These are phyloP conservation scores for Tuber borchii DNA, from an alignment of 495 filamentous ascomycete species.

Conservation along the genomic window DNA sequence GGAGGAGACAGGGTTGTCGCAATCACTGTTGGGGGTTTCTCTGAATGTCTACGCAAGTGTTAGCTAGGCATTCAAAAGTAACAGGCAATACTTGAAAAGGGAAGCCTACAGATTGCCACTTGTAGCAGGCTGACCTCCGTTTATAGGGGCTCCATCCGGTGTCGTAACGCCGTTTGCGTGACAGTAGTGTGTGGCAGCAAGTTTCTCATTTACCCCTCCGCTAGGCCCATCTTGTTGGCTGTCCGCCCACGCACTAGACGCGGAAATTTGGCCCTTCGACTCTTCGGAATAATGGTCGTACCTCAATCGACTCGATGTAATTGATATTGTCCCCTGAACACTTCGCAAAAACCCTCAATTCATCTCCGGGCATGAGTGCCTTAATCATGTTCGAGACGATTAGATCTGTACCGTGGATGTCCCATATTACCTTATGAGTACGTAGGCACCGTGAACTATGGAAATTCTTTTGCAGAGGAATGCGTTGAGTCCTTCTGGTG, in stretches of 20 bases:
- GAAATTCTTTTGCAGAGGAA: background rate
- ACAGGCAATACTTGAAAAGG: background rate
- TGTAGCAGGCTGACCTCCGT: too few relatives aligned
- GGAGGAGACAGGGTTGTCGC: background rate
- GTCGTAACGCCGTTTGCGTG: background rate
- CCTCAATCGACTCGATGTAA: conserved; percentile 6
- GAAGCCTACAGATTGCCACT: background rate
- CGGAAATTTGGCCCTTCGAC: background rate
- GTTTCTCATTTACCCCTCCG: background rate
- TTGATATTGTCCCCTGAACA: background rate
- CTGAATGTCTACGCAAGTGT: background rate
- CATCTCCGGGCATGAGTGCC: conserved; percentile 5
- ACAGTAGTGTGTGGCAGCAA: background rate
- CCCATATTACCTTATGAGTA: conserved; percentile 9
- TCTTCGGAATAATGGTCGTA: background rate
- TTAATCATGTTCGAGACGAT: conserved; percentile 1
- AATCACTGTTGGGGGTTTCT: background rate
- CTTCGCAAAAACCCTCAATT: conserved; percentile 10
- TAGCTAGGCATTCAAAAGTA: background rate
- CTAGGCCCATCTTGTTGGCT: background rate
- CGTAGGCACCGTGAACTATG: background rate
- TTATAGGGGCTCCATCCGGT: background rate
- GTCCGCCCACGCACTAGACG: background rate
- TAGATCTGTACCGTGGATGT: background rate
- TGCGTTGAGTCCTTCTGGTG: too few relatives aligned